These are phyloP conservation scores for Ophiostoma perfectum DNA, from an alignment of 2,329 filamentous ascomycete genomes.

Conservation along the genomic window DNA sequence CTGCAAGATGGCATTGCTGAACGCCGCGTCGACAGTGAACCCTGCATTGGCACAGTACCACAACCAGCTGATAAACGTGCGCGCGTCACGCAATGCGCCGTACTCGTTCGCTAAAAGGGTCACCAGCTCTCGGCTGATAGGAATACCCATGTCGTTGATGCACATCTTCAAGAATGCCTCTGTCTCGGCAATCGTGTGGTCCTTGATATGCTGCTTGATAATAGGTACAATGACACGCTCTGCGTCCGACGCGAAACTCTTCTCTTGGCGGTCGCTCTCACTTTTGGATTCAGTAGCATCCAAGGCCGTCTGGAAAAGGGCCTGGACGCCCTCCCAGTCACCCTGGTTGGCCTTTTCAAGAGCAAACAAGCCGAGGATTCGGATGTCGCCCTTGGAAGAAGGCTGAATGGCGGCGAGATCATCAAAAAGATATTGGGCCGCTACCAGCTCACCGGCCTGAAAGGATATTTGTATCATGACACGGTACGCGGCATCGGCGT, in stretches of 20 bases:
- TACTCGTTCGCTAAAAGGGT: slow-evolving; percentile 42
- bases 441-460: slow-evolving; percentile 32
- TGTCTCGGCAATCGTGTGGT: slow-evolving; percentile 38
- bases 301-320: slow-evolving; percentile 31
- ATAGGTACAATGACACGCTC: slow-evolving; percentile 36
- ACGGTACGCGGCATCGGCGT: slow-evolving; percentile 35
- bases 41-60: slow-evolving; percentile 35
- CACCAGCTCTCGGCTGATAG: slow-evolving; percentile 36
- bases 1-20: slow-evolving; percentile 39
- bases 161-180: slow-evolving; percentile 45
- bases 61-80: slow-evolving; percentile 40
- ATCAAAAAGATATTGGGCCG: slow-evolving; percentile 33
- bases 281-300: slow-evolving; percentile 18
- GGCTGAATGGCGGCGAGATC: slow-evolving; percentile 30
- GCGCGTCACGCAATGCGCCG: slow-evolving; percentile 36
- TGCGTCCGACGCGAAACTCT: slow-evolving; percentile 27
- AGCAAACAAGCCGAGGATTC: slow-evolving; percentile 37
- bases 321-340: slow-evolving; percentile 39
- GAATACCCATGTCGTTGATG: slow-evolving; percentile 34
- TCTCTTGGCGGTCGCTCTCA: not conserved
- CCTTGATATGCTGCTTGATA: slow-evolving; percentile 37
- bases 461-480: slow-evolving; percentile 40
- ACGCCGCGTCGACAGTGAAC: slow-evolving; percentile 35
- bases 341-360: slow-evolving; percentile 36
- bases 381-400: slow-evolving; percentile 29